phyloP scores from a whole-genome alignment of 106 monocot species.

The Dendrobium huoshanense region DNA sequence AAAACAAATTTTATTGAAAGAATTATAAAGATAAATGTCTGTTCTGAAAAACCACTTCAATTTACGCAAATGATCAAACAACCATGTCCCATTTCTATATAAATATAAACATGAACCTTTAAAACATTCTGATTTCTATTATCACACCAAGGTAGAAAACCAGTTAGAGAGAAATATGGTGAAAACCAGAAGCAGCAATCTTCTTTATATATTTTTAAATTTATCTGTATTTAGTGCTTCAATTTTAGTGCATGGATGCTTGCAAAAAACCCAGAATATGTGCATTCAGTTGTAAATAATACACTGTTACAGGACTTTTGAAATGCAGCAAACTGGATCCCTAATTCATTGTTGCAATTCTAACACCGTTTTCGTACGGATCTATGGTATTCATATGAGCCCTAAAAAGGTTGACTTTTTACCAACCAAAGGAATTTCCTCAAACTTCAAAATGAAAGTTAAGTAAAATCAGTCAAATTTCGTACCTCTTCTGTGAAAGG shows the following conservation, averaged over 20 bases:
- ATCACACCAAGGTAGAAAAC: no score
- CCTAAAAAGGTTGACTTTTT: not conserved
- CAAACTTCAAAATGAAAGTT: not conserved
- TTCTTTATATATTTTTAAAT: not conserved
- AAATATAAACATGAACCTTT: no score
- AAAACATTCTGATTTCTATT: no score
- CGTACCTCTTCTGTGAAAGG: constrained; percentile 73
- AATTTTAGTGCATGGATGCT: not conserved
- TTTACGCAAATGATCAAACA: no score
- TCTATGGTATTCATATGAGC: not conserved
- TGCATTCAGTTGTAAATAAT: no score
- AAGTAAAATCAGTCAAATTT: not conserved
- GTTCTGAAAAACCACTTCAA: not conserved
- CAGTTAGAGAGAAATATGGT: no score
- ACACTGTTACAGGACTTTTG: no score
- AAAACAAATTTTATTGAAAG: no score
- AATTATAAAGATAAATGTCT: not conserved
- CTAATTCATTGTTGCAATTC: not conserved
- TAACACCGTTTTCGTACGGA: not conserved
- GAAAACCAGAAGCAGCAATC: not conserved
- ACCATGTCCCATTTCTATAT: no score
- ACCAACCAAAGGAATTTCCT: not conserved
- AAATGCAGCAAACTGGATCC: no score
- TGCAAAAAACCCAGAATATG: no score
- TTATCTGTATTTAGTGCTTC: not conserved